Percentiles rank a stretch among this genome's conserved stretches.
These are phyloP conservation scores for Solanum piurae DNA, from an alignment of 257 asterid genomes.

Conservation along the genomic window DNA sequence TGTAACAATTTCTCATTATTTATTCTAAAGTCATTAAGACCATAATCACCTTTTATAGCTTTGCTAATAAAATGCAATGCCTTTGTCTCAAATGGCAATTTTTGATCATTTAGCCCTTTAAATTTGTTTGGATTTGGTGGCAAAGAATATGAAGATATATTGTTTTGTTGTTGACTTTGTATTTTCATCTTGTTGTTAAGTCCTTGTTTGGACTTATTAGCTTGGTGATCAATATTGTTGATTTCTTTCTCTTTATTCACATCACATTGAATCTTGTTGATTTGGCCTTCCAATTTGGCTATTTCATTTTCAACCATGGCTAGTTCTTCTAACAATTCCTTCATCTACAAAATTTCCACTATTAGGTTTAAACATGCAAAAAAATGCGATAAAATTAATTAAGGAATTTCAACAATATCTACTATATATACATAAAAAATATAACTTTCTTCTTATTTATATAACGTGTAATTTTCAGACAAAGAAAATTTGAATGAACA, in stretches of 20 bases:
- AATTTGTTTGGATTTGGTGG: conserved; percentile 23
- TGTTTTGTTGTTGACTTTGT: conserved; percentile 6
- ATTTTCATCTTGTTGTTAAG: neutral
- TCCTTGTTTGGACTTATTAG: conserved; percentile 4
- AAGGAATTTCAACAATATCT: neutral
- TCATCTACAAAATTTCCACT: conserved; percentile 32
- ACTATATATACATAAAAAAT: neutral
- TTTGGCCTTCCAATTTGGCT: conserved; percentile 50
- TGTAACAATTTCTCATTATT: conserved; percentile 14
- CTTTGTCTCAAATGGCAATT: conserved; percentile 46
- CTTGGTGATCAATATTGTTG: conserved; percentile 10
- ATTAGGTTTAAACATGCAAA: neutral
- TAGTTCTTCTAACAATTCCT: conserved; percentile 54
- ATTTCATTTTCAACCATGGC: conserved; percentile 73
- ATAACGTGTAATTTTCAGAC: neutral
- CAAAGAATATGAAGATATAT: conserved; percentile 4
- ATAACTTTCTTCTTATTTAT: no score
- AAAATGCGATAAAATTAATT: neutral
- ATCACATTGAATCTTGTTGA: conserved; percentile 46
- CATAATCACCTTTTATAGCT: conserved; percentile 78
- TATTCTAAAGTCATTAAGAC: conserved; percentile 31
- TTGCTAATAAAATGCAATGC: conserved; percentile 77
- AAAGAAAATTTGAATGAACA: neutral
- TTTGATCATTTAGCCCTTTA: conserved; percentile 12
- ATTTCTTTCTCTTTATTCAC: conserved; percentile 29